phyloP scores from a whole-genome alignment of 495 filamentous ascomycete species.

The Aspergillus panamensis region DNA sequence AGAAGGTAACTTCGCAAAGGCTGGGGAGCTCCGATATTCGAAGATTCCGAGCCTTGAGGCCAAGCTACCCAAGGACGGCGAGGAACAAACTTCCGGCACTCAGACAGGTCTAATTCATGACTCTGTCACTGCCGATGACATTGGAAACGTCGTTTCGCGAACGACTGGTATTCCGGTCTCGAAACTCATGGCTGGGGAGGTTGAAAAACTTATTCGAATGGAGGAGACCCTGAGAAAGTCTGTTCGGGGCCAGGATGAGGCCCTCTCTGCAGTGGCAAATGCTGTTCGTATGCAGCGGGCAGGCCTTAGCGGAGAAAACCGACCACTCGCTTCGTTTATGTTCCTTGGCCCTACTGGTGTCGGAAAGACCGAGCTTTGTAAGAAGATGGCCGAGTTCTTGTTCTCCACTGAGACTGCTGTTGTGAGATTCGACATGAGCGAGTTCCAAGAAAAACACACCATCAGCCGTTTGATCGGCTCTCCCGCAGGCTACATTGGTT shows the following conservation, averaged over 20 bases:
- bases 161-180: constrained; percentile 89
- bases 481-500: constrained; percentile 92
- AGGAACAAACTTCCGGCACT: constrained; percentile 37
- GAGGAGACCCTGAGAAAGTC: constrained; percentile 83
- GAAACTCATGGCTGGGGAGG: constrained; percentile 87
- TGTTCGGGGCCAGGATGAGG: constrained; percentile 91
- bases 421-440: constrained; percentile 93
- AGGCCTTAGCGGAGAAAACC: constrained; percentile 84
- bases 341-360: constrained; percentile 96
- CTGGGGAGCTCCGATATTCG: constrained; percentile 83
- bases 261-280: constrained; percentile 83
- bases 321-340: constrained; percentile 92
- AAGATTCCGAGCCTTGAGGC: constrained; percentile 76
- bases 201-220: constrained; percentile 91
- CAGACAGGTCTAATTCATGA: constrained; percentile 74
- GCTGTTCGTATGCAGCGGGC: constrained; percentile 93
- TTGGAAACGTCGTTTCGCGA: constrained; percentile 83
- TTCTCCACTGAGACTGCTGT: constrained; percentile 91
- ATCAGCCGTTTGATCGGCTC: constrained; percentile 88
- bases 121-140: constrained; percentile 89
- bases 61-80: constrained; percentile 73
- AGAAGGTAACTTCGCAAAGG: constrained; percentile 84
- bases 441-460: constrained; percentile 97
- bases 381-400: constrained; percentile 88
- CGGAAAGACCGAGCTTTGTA: constrained; percentile 95